Conservation (phyloP, 2,329 filamentous ascomycete genomes). For the Rutstroemia sp. region DNA sequence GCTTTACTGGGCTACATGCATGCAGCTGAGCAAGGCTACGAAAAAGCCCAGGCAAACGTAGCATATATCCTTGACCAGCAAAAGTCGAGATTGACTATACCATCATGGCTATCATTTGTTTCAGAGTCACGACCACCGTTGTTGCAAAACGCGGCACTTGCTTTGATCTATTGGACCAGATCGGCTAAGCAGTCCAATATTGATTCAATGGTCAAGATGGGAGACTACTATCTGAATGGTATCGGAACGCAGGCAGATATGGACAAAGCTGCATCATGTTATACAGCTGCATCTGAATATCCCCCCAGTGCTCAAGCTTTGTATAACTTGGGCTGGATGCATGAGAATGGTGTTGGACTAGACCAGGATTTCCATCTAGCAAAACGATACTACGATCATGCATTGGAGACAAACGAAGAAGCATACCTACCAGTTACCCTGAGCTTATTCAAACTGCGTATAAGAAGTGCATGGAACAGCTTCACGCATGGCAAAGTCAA, state of each 20-base stretch:
- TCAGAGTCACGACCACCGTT: conserved; percentile 33
- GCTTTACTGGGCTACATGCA: conserved; percentile 62
- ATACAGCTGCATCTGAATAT: conserved; percentile 84
- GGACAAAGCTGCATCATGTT: conserved; percentile 88
- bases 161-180: conserved; percentile 85
- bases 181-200: conserved; percentile 90
- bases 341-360: conserved; percentile 90
- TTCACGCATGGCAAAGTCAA: conserved; percentile 87
- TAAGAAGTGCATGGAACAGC: conserved; percentile 89
- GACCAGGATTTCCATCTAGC: conserved; percentile 95
- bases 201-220: conserved; percentile 94
- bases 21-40: conserved; percentile 69
- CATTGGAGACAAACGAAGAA: conserved; percentile 83
- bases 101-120: conserved; percentile 29
- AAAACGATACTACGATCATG: conserved; percentile 92
- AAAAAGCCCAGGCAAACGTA: conserved; percentile 64
- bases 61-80: conserved; percentile 63
- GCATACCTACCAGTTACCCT: conserved; percentile 90
- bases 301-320: conserved; percentile 90
- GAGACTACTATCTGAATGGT: conserved; percentile 88
- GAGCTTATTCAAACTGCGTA: conserved; percentile 75
- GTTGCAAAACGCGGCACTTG: conserved; percentile 46
- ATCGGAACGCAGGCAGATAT: conserved; percentile 65
- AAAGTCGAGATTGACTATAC: conserved; percentile 44
- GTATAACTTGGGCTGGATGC: conserved; percentile 99